A percentile compares a stretch with the other conserved stretches of the same genome.
Conservation (phyloP, 257 asterid species). For the Ligustrum vulgare region DNA sequence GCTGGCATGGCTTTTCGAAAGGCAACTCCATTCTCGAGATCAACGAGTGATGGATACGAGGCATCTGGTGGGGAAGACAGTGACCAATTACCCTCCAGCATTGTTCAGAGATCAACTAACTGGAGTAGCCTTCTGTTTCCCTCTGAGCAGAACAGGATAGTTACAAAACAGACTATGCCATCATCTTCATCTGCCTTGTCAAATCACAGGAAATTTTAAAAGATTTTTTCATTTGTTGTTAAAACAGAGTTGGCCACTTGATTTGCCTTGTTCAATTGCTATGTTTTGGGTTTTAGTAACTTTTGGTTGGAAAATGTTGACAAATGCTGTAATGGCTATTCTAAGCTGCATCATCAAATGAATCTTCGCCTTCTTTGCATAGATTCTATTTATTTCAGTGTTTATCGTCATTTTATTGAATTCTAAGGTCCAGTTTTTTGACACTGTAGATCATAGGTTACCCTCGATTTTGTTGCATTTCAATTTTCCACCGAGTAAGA, state of each 20-base stretch:
- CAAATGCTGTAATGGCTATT: slow-evolving; percentile 10
- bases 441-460: too few relatives aligned
- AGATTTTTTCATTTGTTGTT: slow-evolving; percentile 50
- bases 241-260: neutral
- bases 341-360: too few relatives aligned
- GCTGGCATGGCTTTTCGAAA: slow-evolving; percentile 23
- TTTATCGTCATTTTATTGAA: too few relatives aligned
- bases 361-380: too few relatives aligned
- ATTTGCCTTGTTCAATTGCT: slow-evolving; percentile 6
- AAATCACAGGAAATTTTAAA: slow-evolving; percentile 47
- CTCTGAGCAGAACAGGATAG: slow-evolving; percentile 48
- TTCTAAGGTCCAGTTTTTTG: too few relatives aligned
- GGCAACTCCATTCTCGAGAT: slow-evolving; percentile 68
- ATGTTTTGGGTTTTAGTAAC: slow-evolving; percentile 8
- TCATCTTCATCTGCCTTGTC: slow-evolving; percentile 57
- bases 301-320: slow-evolving; percentile 16
- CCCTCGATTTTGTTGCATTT: too few relatives aligned
- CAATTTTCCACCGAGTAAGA: too few relatives aligned
- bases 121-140: slow-evolving; percentile 79
- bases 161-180: slow-evolving; percentile 27
- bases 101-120: slow-evolving; percentile 52
- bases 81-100: slow-evolving; percentile 72
- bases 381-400: too few relatives aligned
- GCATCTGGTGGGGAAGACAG: slow-evolving; percentile 99
- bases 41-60: slow-evolving; percentile 93